phyloP scores from a whole-genome alignment of 345 rosid genomes.

The Hirschfeldia incana region DNA sequence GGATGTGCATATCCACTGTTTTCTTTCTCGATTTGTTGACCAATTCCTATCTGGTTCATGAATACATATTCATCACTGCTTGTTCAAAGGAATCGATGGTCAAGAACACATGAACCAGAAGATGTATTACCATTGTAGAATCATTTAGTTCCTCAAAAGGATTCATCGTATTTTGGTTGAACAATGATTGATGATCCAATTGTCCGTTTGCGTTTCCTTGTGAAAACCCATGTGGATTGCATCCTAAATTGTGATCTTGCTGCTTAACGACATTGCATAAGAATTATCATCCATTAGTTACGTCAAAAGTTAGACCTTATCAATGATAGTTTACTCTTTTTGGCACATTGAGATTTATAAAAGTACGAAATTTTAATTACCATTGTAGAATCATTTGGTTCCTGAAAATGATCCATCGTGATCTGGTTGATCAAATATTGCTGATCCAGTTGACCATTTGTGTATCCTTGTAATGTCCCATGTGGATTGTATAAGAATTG shows the following conservation, averaged over 20 bases:
- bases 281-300: not conserved
- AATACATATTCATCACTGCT: not conserved
- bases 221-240: not conserved
- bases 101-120: not conserved
- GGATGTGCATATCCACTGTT: constrained; percentile 5
- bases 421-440: not conserved
- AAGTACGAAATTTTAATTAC: not conserved
- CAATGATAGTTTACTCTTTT: not conserved
- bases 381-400: constrained; percentile 2
- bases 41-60: constrained; percentile 1
- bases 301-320: not conserved
- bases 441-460: not conserved
- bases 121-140: constrained; percentile 5
- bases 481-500: not conserved
- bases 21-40: not conserved
- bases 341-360: not conserved
- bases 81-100: not conserved
- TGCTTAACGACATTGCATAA: not conserved
- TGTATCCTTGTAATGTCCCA: not conserved
- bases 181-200: not conserved
- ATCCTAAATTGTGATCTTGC: not conserved
- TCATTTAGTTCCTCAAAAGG: not conserved
- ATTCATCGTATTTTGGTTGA: not conserved
- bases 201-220: not conserved
- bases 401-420: not conserved